Percentiles rank a stretch among this genome's conserved stretches.
Conservation (phyloP, 148 eudicot species). For the Polygonum maritimum region DNA sequence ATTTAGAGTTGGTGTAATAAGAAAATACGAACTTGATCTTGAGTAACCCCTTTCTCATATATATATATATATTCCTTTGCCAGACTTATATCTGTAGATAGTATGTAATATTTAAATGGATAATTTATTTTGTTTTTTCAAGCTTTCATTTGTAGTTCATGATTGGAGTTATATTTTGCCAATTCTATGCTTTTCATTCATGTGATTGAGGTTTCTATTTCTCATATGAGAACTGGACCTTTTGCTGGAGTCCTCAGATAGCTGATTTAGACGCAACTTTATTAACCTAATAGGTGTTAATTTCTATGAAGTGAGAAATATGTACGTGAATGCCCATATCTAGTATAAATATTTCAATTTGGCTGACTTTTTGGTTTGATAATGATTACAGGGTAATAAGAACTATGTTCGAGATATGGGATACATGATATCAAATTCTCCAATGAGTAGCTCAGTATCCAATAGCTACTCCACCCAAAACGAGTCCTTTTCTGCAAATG, state of each 20-base stretch:
- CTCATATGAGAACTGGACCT: background rate
- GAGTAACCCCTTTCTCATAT: background rate
- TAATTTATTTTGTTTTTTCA: background rate
- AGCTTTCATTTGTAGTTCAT: background rate
- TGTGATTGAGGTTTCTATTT: background rate
- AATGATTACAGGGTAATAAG: conserved; percentile 32
- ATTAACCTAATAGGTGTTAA: background rate
- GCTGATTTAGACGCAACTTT: background rate
- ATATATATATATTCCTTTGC: background rate
- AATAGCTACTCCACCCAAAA: conserved; percentile 30
- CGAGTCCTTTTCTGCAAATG: conserved; percentile 29
- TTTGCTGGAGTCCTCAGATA: background rate
- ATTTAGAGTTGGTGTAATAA: background rate
- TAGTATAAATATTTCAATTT: background rate
- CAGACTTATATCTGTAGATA: background rate
- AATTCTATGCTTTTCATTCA: background rate
- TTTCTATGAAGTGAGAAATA: background rate
- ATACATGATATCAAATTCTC: conserved; percentile 23
- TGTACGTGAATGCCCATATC: background rate
- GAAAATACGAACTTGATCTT: background rate
- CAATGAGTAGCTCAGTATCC: conserved; percentile 27
- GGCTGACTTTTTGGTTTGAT: background rate
- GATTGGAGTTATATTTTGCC: background rate
- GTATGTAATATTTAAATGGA: background rate
- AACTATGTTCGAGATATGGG: conserved; percentile 26